Evolutionary conservation across 805 yeast genomes (phyloP), one percentile per base, ranked within the genome.

Genomic region (Candida pini): DNA sequence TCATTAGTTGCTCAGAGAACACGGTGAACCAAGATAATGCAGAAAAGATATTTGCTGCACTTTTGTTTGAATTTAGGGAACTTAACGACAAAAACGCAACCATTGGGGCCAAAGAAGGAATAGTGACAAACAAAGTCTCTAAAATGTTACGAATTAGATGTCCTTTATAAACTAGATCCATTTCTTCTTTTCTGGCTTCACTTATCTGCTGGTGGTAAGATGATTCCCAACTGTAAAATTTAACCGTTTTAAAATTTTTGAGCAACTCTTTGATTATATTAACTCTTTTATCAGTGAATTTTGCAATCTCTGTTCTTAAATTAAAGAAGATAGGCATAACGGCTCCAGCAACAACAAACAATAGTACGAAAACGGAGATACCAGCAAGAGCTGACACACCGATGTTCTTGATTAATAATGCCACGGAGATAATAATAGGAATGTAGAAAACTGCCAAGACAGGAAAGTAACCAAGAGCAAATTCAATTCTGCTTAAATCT

Each of bases 151-250:
- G 74, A n/a, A 73, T 54, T 19, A 73, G 62, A 48, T 83, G 89
- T 66, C 85, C 69, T 30, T 58, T 63, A 40, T 76, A 69, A 26
- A 88, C 66, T 26, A 65, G 56, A 4, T 49, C 45, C 69, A 82
- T 77, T 59, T 88, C 96, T n/a, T 60, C 51, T 1, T 53, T 47
- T 58, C 97, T 75, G 10, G 73, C 66, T 3, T 62, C 66, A 17
- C 69, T 48, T 25, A 89, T 69, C 34, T 68, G 67, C 8, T 68
- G 56, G 39, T 69, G 67, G 53, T 85, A 89, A 2, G 96, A 84
- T 26, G 67, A 68, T 55, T 89, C 97, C 96, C 96, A 89, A 5
- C 92, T 81, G 55, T 88, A 89, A 51, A 74, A 81, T 62, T 89
- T 89, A 57, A 89, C 81, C 59, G 80, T 69, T 54, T 82, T 85